A percentile compares a stretch with the other conserved stretches of the same genome.
phyloP scores from a whole-genome alignment of 2,329 filamentous ascomycete genomes.

The Fusarium poae region DNA sequence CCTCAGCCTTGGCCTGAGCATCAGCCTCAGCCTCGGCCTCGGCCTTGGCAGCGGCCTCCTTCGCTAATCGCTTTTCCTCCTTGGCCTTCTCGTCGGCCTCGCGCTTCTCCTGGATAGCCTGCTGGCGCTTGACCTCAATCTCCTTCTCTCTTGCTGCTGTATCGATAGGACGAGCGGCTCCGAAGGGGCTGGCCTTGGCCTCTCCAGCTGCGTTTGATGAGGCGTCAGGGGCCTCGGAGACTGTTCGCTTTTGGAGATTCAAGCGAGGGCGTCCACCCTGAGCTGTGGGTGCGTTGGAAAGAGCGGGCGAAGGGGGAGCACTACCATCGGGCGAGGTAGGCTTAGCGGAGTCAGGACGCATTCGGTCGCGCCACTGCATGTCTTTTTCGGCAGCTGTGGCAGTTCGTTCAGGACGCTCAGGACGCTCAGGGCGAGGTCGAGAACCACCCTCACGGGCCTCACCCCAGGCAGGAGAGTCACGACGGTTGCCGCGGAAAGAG shows the following conservation, averaged over 20 bases:
- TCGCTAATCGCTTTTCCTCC: constrained; percentile 75
- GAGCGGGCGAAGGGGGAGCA: constrained; percentile 80
- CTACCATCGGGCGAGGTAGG: constrained; percentile 79
- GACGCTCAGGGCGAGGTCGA: constrained; percentile 76
- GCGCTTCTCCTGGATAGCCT: constrained; percentile 82
- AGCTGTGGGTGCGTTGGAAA: constrained; percentile 62
- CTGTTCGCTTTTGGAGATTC: constrained; percentile 91
- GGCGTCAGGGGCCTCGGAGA: constrained; percentile 75
- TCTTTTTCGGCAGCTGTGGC: constrained; percentile 93
- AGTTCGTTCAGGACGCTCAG: constrained; percentile 76
- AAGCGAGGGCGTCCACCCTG: constrained; percentile 79
- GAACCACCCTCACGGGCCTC: constrained; percentile 81
- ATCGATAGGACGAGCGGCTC: constrained; percentile 92
- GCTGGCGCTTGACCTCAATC: constrained; percentile 87
- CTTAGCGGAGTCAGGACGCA: constrained; percentile 82
- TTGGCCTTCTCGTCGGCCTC: constrained; percentile 89
- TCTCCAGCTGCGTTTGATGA: constrained; percentile 68
- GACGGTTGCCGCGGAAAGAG: constrained; percentile 71
- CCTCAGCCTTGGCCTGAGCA: constrained; percentile 54
- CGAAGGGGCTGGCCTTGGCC: constrained; percentile 92
- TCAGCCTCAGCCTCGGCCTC: constrained; percentile 52
- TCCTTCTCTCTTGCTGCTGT: constrained; percentile 89
- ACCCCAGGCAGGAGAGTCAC: constrained; percentile 81
- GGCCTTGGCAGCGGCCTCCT: constrained; percentile 67
- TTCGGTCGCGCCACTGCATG: constrained; percentile 90